Conservation (phyloP, 2,329 filamentous ascomycete genomes). For the Kalmusia sp. region DNA sequence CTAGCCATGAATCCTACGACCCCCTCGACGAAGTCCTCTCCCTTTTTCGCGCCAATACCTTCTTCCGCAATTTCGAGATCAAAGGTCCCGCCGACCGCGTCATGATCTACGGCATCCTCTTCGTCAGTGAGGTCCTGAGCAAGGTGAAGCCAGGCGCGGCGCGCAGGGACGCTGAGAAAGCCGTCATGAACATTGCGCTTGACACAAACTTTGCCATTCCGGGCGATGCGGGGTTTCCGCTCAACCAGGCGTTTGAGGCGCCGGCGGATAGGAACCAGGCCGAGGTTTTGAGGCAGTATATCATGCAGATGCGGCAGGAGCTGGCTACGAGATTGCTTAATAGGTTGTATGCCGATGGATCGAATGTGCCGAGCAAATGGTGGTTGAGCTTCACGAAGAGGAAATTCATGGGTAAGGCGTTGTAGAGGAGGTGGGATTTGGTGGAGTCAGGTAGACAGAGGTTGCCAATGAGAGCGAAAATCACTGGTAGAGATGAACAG, state of each 20-base stretch:
- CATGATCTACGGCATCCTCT: constrained; percentile 95
- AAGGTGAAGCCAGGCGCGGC: constrained; percentile 82
- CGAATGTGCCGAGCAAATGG: constrained; percentile 74
- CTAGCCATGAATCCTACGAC: constrained; percentile 92
- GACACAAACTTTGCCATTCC: constrained; percentile 94
- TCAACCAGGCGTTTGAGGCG: constrained; percentile 96
- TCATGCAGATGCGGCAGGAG: constrained; percentile 93
- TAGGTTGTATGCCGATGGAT: constrained; percentile 81
- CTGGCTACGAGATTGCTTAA: constrained; percentile 82
- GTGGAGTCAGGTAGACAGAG: too few relatives aligned
- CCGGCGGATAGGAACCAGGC: constrained; percentile 87
- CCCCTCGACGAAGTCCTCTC: constrained; percentile 91
- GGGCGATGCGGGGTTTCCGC: constrained; percentile 88
- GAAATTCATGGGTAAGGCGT: constrained; percentile 96
- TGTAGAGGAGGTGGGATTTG: constrained; percentile 37
- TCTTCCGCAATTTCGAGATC: constrained; percentile 99
- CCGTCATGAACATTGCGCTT: constrained; percentile 87
- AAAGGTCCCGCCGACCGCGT: constrained; percentile 93
- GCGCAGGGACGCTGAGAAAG: constrained; percentile 72
- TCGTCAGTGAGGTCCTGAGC: constrained; percentile 85
- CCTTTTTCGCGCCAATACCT: constrained; percentile 96
- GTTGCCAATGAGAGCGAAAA: background rate
- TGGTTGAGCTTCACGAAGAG: constrained; percentile 99
- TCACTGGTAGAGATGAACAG: background rate
- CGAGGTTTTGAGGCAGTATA: constrained; percentile 85